Percentiles rank a stretch among this genome's conserved stretches.
phyloP scores from a whole-genome alignment of 768 basidiomycete species.

The Macrolepiota fuliginosa region DNA sequence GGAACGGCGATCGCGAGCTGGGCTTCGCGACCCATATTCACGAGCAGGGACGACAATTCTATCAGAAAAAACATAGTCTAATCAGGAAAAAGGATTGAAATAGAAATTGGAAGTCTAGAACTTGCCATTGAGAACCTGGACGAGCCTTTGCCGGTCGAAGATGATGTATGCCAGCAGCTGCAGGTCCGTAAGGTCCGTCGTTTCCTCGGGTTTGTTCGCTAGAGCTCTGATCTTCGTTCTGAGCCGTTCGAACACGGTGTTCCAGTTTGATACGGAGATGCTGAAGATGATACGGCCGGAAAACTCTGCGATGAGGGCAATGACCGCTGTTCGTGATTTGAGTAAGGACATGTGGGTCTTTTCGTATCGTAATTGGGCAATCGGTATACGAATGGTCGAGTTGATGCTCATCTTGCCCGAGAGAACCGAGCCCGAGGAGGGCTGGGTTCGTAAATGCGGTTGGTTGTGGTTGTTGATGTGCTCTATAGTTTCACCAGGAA shows the following conservation, averaged over 20 bases:
- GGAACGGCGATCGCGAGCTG: conserved; percentile 71
- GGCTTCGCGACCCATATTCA: conserved; percentile 76
- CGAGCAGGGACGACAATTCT: conserved; percentile 81
- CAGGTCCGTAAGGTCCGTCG: conserved; percentile 70
- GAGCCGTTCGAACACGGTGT: conserved; percentile 68
- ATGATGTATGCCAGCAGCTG: conserved; percentile 76
- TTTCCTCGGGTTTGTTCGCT: conserved; percentile 38
- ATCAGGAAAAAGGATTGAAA: conserved; percentile 6
- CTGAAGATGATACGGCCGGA: conserved; percentile 81
- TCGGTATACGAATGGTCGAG: conserved; percentile 39
- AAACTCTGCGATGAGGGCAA: conserved; percentile 63
- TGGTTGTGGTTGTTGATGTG: conserved; percentile 12
- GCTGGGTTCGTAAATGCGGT: conserved; percentile 33
- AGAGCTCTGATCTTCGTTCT: conserved; percentile 67
- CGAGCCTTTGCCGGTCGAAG: conserved; percentile 65
- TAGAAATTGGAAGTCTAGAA: conserved; percentile 23
- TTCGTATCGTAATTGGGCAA: conserved; percentile 47
- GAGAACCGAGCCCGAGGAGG: conserved; percentile 39
- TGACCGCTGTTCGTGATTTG: conserved; percentile 52
- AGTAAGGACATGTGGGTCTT: conserved; percentile 61
- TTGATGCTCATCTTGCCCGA: conserved; percentile 35
- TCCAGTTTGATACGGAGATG: conserved; percentile 88
- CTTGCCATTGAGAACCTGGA: conserved; percentile 63
- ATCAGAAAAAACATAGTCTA: neutral
- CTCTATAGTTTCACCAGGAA: conserved; percentile 6